Evolutionary conservation across 2,329 filamentous ascomycete species (phyloP).

Genomic region (Penicillium polonicum): DNA sequence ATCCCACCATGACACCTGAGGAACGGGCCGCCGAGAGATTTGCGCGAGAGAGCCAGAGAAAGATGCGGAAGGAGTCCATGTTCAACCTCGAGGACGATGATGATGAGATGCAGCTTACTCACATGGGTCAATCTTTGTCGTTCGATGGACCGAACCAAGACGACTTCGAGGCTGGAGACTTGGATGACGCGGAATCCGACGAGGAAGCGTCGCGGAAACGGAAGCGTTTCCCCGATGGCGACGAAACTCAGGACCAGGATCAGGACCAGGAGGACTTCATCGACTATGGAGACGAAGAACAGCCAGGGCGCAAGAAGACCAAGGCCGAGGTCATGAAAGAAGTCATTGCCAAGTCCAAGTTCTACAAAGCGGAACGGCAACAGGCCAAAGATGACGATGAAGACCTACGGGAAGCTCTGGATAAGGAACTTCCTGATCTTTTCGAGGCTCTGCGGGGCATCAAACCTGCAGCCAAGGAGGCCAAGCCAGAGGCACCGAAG

Average conservation of each 20-base stretch:
- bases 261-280: slow-evolving; percentile 40
- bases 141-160: slow-evolving; percentile 62
- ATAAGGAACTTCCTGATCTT: slow-evolving; percentile 77
- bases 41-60: slow-evolving; percentile 78
- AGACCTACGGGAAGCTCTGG: slow-evolving; percentile 77
- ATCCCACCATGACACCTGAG: slow-evolving; percentile 89
- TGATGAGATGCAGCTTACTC: slow-evolving; percentile 70
- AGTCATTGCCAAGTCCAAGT: slow-evolving; percentile 94
- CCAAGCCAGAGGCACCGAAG: slow-evolving; percentile 51
- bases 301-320: slow-evolving; percentile 83
- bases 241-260: slow-evolving; percentile 34
- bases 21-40: slow-evolving; percentile 90
- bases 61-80: slow-evolving; percentile 71
- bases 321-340: slow-evolving; percentile 99
- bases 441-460: slow-evolving; percentile 66
- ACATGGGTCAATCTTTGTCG: slow-evolving; percentile 72
- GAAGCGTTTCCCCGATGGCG: slow-evolving; percentile 45
- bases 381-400: slow-evolving; percentile 90
- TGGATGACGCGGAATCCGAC: slow-evolving; percentile 52
- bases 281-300: slow-evolving; percentile 53
- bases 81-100: slow-evolving; percentile 91
- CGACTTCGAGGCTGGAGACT: slow-evolving; percentile 77
- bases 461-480: slow-evolving; percentile 53
- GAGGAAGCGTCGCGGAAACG: slow-evolving; percentile 59
- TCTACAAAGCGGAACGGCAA: slow-evolving; percentile 92